These are phyloP conservation scores for Dysphania ambrosioides DNA, from an alignment of 148 eudicot genomes.

Conservation along the genomic window DNA sequence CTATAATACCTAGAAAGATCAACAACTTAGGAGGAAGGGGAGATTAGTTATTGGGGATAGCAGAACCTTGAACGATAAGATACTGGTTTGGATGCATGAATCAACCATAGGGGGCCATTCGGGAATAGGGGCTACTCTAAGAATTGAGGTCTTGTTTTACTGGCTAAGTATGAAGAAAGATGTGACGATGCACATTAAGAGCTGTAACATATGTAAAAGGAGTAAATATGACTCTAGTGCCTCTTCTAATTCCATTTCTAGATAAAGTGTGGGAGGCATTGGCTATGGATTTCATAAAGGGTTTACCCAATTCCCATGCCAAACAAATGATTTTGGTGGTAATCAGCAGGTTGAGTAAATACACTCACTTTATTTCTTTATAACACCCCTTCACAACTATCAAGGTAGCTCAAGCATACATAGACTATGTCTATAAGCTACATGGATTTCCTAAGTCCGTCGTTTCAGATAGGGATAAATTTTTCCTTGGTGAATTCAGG, in stretches of 20 bases:
- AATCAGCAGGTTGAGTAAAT: neutral
- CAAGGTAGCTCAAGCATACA: neutral
- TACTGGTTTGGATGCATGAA: neutral
- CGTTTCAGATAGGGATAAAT: neutral
- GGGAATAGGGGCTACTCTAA: neutral
- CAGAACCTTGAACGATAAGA: neutral
- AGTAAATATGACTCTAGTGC: neutral
- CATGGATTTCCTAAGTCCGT: neutral
- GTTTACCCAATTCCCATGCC: neutral
- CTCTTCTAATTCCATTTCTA: neutral
- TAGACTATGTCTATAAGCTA: neutral
- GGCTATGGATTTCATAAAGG: constrained; percentile 3
- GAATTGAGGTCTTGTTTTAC: neutral
- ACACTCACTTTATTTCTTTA: neutral
- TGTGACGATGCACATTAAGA: neutral
- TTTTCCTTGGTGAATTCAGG: neutral
- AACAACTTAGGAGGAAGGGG: neutral
- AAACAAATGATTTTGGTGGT: neutral
- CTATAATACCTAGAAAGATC: neutral
- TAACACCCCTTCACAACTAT: neutral
- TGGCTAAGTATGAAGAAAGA: neutral
- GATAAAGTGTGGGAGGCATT: neutral
- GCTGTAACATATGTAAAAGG: neutral
- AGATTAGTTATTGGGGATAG: no score
- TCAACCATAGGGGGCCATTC: neutral